A percentile compares a stretch with the other conserved stretches of the same genome.
Conservation (phyloP, 768 basidiomycete species). For the Xanthoconium purpureum region DNA sequence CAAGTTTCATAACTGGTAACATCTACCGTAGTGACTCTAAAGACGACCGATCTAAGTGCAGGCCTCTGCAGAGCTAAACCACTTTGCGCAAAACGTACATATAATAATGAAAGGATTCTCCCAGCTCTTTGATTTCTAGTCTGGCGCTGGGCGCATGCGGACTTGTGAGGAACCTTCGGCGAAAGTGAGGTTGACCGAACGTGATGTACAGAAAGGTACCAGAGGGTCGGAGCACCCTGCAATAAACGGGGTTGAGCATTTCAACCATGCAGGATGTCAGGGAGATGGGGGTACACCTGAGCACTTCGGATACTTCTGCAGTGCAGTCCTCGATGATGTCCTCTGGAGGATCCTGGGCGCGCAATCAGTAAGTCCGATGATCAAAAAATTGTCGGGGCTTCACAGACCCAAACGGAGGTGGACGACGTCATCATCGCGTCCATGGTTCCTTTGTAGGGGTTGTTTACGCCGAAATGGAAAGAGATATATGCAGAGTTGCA, state of each 20-base stretch:
- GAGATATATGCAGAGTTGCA: neutral
- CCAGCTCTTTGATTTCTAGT: conserved; percentile 67
- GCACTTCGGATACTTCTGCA: conserved; percentile 71
- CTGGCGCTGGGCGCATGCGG: conserved; percentile 45
- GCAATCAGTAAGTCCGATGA: conserved; percentile 2
- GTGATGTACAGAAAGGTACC: conserved; percentile 78
- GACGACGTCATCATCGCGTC: conserved; percentile 86
- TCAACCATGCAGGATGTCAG: neutral
- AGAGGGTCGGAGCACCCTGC: conserved; percentile 58
- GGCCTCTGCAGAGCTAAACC: conserved; percentile 2
- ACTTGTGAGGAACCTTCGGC: conserved; percentile 58
- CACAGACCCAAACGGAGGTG: conserved; percentile 74
- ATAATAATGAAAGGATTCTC: conserved; percentile 83
- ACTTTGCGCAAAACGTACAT: conserved; percentile 59
- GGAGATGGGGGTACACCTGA: conserved; percentile 44
- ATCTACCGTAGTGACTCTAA: too few species aligned
- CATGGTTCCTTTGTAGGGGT: conserved; percentile 58
- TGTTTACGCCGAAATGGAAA: neutral
- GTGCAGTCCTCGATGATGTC: conserved; percentile 69
- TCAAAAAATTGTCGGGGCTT: neutral
- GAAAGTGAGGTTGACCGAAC: conserved; percentile 89
- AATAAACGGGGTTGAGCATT: neutral
- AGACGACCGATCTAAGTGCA: too few species aligned
- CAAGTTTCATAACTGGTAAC: too few species aligned
- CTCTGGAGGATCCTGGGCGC: conserved; percentile 63